Base-by-base conservation (phyloP, 495 filamentous ascomycete species). In the Hypoxylon lienhwacheense region DNA sequence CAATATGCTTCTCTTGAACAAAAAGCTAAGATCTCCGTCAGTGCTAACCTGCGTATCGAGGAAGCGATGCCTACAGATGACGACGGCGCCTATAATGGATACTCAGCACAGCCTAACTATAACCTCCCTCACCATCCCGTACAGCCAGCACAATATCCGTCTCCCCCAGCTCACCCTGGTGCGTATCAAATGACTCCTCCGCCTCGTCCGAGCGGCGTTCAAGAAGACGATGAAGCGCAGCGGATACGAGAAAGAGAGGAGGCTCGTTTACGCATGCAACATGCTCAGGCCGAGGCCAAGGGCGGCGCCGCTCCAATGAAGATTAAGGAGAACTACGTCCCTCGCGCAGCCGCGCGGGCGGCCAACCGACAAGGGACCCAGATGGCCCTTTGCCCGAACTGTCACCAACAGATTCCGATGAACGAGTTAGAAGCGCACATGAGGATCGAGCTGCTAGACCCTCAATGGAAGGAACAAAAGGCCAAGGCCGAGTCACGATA, bases 1-100 rank as follows among this genome's bases (percentile, higher is more conserved):
- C 91, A 97, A 69, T 91, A 89, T 43, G 90, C 91, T 32, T 96
- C 90, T 8, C 78, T 97, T 8, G 93, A 98, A 63, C 90, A 97
- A 70, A 96, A 92, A 70, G 91, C 90, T 29, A 86, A 83, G 72
- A 86, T 91, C 70, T 93, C 89, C 22, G 83, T 96, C 53, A 81
- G 79, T 64, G 83, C 85, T 61, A 85, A 85, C 53, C 78, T 90
- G 55, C 85, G 93, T 25, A 93, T 97, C 53, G 93, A 97, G 73
- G 93, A 97, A 76, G 91, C 92, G 10, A 91, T 96, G 83, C 93
- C 93, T 8, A 79, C 83, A 34, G 89, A 91, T 32, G 81, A 88
- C 17, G 80, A 85, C 47, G 71, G 73, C 17, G 75, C 77, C 21
- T 77, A 76, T 36, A 81, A 77, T 66, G 81, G 80, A 56, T 81